Base-by-base conservation (phyloP, 2,329 filamentous ascomycete genomes). In the Aspergillus eucalypticola region DNA sequence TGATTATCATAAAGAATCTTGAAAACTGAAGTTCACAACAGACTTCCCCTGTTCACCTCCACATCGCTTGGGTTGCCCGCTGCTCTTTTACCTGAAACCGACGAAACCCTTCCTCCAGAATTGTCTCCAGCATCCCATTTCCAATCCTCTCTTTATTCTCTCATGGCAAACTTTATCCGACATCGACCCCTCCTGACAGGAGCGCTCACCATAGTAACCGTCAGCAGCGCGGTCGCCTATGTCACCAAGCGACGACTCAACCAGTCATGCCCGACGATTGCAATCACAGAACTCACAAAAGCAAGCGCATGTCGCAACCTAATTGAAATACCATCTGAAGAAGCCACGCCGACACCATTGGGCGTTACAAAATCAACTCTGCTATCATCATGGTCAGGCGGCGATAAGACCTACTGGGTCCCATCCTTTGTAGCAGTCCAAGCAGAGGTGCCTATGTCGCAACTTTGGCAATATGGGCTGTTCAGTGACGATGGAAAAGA, bases 401-500 rank as follows among this genome's bases (percentile, higher is more conserved):
- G 19, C 6, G 5, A 42, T 5, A 41, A 60, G 56, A 49, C 41
- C 2, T 46, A 52, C 46, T 60, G 58, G 53, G 38, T 60, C 19
- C 19, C 58, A 15, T 57, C 54, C 11, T 57, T 53, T 39, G 46
- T 35, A 5, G 58, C 58, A 3, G 21, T 57, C 5, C 54, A 60
- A 19, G 54, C 23, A 17, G 58, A 60, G 8, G 32, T 60, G 1
- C 58, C 58, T 7, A 10, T 60, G 2, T 46, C 53, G 7, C 29
- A 25, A 2, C 54, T 60, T 7, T 53, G 23, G 51, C 46, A 51
- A 25, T 64, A 15, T 25, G 13, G 13, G 42, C 11, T 10, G 25
- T 42, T 19, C n/a, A 44, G 41, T 21, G 6, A n/a, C 1, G 21
- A 11, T 11, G 19, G 6, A 3, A 27, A 27, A 2, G 23, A 29